Conservation (phyloP, 805 yeast genomes). For the Candida takata region DNA sequence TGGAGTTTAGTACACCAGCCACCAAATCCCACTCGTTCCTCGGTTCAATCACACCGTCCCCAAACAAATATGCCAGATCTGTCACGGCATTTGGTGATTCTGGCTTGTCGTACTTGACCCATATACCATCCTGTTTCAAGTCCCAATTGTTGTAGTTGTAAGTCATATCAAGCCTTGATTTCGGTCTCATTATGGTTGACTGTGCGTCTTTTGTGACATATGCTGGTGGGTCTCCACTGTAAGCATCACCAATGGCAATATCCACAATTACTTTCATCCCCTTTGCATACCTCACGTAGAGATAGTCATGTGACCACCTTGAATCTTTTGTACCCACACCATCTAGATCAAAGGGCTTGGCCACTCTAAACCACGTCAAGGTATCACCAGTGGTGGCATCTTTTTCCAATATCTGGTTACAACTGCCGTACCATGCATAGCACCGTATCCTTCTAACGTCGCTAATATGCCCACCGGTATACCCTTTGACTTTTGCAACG, state of each 20-base stretch:
- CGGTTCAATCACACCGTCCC: conserved; percentile 50
- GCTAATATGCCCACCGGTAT: conserved; percentile 25
- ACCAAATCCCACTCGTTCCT: conserved; percentile 46
- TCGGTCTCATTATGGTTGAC: conserved; percentile 22
- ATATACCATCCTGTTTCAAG: conserved; percentile 41
- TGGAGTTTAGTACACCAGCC: conserved; percentile 10
- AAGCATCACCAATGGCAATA: conserved; percentile 33
- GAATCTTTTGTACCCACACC: conserved; percentile 5
- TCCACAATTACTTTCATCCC: conserved; percentile 34
- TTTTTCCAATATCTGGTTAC: conserved; percentile 21
- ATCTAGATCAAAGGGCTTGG: conserved; percentile 20
- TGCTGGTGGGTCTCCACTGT: conserved; percentile 30
- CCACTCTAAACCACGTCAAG: conserved; percentile 22
- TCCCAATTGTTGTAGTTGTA: conserved; percentile 33
- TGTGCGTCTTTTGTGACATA: conserved; percentile 30
- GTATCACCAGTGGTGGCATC: conserved; percentile 5
- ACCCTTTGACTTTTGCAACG: conserved; percentile 14
- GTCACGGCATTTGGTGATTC: conserved; percentile 31
- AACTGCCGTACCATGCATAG: conserved; percentile 25
- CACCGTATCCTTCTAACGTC: conserved; percentile 26
- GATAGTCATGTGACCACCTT: conserved; percentile 18
- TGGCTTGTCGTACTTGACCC: conserved; percentile 44
- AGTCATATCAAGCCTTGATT: conserved; percentile 18
- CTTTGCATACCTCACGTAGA: conserved; percentile 22
- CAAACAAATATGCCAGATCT: conserved; percentile 46